Conservation (phyloP, 192 early-diverging fungal genomes). For the Phlyctochytrium arcticum region DNA sequence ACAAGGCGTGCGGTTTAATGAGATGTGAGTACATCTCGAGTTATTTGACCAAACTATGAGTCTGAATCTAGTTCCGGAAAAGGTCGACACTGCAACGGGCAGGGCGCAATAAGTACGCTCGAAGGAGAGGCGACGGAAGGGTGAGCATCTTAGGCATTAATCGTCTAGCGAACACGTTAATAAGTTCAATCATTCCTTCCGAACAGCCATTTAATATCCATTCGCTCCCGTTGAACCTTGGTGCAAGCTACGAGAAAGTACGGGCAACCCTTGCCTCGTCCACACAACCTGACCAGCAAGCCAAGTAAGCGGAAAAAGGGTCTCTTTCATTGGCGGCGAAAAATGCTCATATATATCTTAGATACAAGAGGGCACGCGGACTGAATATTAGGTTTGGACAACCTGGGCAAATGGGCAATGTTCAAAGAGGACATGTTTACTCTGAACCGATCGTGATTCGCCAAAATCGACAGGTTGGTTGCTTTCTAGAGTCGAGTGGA, state of each 20-base stretch:
- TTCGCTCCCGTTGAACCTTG: conserved; percentile 9
- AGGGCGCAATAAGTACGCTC: too few relatives aligned
- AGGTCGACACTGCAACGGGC: neutral
- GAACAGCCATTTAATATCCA: neutral
- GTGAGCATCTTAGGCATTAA: neutral
- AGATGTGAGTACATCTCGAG: conserved; percentile 30
- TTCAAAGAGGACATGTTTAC: conserved; percentile 25
- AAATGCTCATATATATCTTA: too few relatives aligned
- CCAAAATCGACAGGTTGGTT: too few relatives aligned
- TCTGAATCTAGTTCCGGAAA: too few relatives aligned
- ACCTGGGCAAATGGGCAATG: neutral
- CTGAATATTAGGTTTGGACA: conserved; percentile 36
- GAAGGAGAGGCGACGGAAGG: neutral
- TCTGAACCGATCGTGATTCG: conserved; percentile 37
- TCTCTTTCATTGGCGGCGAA: neutral
- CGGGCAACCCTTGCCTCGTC: conserved; percentile 19
- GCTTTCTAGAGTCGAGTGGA: neutral
- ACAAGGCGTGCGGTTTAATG: conserved; percentile 44
- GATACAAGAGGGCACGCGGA: conserved; percentile 37
- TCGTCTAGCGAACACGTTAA: neutral
- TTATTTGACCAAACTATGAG: too few relatives aligned
- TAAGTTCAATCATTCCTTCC: too few relatives aligned
- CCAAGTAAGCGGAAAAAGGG: conserved; percentile 19
- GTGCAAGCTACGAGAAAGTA: neutral
- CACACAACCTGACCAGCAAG: conserved; percentile 32